Evolutionary conservation across 2,329 filamentous ascomycete species (phyloP).

Genomic region (Cryphonectria japonica): DNA sequence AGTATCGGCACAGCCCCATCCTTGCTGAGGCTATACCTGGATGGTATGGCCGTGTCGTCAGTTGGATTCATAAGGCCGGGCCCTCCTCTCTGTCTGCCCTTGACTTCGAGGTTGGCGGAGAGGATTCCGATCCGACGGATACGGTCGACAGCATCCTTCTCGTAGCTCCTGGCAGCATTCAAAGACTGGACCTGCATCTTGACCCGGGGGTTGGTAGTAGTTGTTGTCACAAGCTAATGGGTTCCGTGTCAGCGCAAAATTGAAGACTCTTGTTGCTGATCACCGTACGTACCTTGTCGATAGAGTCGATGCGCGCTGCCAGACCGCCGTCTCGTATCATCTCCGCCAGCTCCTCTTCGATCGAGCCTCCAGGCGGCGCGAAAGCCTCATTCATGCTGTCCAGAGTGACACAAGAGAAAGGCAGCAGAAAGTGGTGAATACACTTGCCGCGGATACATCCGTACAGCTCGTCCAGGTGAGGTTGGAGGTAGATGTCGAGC

Average conservation of each 20-base stretch:
- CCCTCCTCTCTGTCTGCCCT: conserved; percentile 35
- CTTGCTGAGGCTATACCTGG: conserved; percentile 6
- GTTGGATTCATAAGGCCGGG: neutral
- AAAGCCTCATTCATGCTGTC: conserved; percentile 80
- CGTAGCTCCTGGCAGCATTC: conserved; percentile 70
- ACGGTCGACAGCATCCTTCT: conserved; percentile 74
- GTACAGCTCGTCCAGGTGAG: conserved; percentile 73
- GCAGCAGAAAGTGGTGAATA: conserved; percentile 89
- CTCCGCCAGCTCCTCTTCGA: conserved; percentile 73
- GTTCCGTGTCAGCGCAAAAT: conserved; percentile 16
- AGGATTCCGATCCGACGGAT: conserved; percentile 78
- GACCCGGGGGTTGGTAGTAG: conserved; percentile 66
- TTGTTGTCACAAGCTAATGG: conserved; percentile 70
- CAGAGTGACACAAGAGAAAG: conserved; percentile 86
- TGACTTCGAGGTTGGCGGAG: conserved; percentile 75
- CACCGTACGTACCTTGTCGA: conserved; percentile 63
- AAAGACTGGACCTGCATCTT: conserved; percentile 73
- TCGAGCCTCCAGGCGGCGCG: conserved; percentile 61
- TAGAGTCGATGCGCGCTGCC: conserved; percentile 81
- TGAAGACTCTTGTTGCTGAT: neutral
- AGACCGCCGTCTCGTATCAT: conserved; percentile 78
- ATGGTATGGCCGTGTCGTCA: conserved; percentile 11
- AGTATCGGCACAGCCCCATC: conserved; percentile 9
- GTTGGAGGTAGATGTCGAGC: conserved; percentile 84
- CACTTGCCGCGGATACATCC: conserved; percentile 81